Percentiles rank a stretch among this genome's conserved stretches.
These are phyloP conservation scores for Pinus albicaulis DNA, from an alignment of 75 land plant species.

Conservation along the genomic window DNA sequence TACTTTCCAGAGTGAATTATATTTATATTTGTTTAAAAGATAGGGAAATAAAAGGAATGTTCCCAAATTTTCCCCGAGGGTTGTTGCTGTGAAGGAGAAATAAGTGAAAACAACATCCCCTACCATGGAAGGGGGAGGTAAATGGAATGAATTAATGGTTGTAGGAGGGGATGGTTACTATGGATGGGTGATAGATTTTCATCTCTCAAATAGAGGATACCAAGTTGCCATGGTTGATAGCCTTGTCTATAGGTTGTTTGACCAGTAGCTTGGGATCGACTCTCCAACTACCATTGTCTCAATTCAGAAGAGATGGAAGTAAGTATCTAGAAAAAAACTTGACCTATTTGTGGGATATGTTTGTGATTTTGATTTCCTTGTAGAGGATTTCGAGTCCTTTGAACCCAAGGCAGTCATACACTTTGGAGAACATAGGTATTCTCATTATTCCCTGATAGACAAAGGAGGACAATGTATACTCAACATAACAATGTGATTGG, in stretches of 20 bases:
- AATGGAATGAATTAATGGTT: too few species aligned
- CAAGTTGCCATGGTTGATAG: constrained; percentile 94
- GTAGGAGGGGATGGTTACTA: constrained; percentile 98
- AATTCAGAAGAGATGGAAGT: constrained; percentile 81
- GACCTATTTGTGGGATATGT: constrained; percentile 80
- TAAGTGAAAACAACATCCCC: too few species aligned
- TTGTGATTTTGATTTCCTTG: constrained; percentile 93
- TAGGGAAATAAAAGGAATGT: too few species aligned
- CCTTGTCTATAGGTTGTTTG: constrained; percentile 88
- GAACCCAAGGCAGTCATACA: too few species aligned
- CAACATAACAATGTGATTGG: too few species aligned
- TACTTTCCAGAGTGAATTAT: too few species aligned
- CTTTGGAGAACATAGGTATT: constrained; percentile 98
- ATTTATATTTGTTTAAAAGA: too few species aligned
- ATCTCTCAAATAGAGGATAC: constrained; percentile 85
- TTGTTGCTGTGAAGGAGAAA: too few species aligned
- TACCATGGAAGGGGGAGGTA: too few species aligned
- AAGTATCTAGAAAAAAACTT: constrained; percentile 64
- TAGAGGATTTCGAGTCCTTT: constrained; percentile 75
- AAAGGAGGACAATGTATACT: too few species aligned
- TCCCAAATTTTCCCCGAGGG: too few species aligned
- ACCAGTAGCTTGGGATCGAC: constrained; percentile 88
- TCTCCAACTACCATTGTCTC: constrained; percentile 93
- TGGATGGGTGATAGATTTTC: constrained; percentile 98
- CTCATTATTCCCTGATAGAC: constrained; percentile 98